A percentile compares a stretch with the other conserved stretches of the same genome.
These are phyloP conservation scores for Aureobasidium sp. DNA, from an alignment of 2,329 filamentous ascomycete species.

Conservation along the genomic window DNA sequence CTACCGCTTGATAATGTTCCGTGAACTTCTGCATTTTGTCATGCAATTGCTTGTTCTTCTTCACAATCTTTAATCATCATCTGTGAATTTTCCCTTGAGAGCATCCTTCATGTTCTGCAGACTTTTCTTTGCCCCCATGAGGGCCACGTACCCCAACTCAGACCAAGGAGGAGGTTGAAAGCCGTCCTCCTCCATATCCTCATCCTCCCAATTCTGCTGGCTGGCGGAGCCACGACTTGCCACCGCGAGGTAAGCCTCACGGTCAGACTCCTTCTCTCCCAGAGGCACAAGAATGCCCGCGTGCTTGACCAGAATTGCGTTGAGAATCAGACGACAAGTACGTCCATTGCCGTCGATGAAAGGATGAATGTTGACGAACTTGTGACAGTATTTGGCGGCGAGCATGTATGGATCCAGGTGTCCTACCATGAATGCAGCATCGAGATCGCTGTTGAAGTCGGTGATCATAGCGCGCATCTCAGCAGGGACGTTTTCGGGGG, in stretches of 20 bases:
- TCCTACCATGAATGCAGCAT: neutral
- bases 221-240: neutral
- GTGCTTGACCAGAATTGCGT: neutral
- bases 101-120: neutral
- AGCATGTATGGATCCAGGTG: neutral
- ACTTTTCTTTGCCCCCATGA: neutral
- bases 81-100: too few relatives aligned
- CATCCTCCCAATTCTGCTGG: neutral
- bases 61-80: too few relatives aligned
- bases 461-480: neutral
- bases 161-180: neutral
- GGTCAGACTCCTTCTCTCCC: neutral
- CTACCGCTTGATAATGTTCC: too few relatives aligned
- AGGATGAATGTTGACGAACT: conserved; percentile 8
- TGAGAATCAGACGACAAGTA: neutral
- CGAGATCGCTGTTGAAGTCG: neutral
- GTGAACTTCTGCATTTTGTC: too few relatives aligned
- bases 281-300: neutral
- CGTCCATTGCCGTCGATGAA: neutral
- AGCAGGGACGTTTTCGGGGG: neutral
- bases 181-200: neutral
- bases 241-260: neutral
- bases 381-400: neutral
- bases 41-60: too few relatives aligned
- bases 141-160: neutral